Conservation (phyloP, 495 filamentous ascomycete species). For the Pseudomonodictys pantanalensis region DNA sequence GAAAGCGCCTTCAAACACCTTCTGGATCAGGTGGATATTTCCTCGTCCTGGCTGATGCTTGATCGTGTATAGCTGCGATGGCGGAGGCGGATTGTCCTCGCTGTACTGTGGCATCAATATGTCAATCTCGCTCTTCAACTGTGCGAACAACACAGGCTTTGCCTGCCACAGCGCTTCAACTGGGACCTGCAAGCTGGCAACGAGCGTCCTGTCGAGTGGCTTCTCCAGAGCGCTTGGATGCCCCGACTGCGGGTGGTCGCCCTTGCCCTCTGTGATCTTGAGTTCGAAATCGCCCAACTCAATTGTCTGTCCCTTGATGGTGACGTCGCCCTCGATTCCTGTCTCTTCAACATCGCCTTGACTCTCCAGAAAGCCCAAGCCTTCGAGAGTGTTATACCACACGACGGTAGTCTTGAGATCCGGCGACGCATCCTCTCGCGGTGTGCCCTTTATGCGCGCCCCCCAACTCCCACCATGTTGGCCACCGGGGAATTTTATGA, state of each 20-base stretch:
- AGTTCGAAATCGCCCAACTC: slow-evolving; percentile 84
- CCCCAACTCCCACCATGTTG: slow-evolving; percentile 89
- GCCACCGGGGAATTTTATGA: slow-evolving; percentile 90
- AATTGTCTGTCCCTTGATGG: slow-evolving; percentile 67
- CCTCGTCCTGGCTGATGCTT: slow-evolving; percentile 64
- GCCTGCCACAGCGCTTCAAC: slow-evolving; percentile 79
- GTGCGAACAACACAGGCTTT: slow-evolving; percentile 72
- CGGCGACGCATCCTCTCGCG: slow-evolving; percentile 61
- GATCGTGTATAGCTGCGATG: slow-evolving; percentile 82
- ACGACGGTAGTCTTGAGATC: slow-evolving; percentile 73
- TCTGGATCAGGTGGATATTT: slow-evolving; percentile 88
- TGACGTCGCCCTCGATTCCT: slow-evolving; percentile 71
- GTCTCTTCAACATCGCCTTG: slow-evolving; percentile 45
- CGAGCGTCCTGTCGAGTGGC: slow-evolving; percentile 70
- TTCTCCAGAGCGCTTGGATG: slow-evolving; percentile 69
- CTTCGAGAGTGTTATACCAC: slow-evolving; percentile 79
- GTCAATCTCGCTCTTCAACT: slow-evolving; percentile 76
- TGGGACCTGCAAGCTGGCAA: slow-evolving; percentile 65
- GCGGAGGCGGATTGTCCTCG: slow-evolving; percentile 71
- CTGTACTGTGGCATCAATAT: slow-evolving; percentile 64
- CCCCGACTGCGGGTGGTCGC: slow-evolving; percentile 53
- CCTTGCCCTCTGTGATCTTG: slow-evolving; percentile 67
- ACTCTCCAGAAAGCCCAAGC: slow-evolving; percentile 63
- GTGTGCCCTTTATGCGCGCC: slow-evolving; percentile 77
- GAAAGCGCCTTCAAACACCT: slow-evolving; percentile 85